Conservation (phyloP, 208 protist genomes). For the Leishmania aethiopica region DNA sequence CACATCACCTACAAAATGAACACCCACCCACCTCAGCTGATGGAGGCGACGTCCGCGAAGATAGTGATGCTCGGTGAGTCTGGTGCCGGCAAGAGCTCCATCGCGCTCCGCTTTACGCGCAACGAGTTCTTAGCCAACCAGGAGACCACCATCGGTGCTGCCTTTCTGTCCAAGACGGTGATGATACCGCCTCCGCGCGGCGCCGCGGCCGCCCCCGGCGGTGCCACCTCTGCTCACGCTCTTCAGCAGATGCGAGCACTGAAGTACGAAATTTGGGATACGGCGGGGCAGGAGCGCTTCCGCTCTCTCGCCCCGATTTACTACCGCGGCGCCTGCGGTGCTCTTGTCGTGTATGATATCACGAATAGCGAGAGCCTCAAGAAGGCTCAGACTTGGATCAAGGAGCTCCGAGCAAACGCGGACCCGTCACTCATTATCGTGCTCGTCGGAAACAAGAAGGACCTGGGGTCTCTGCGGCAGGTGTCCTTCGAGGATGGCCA, state of each 20-base stretch:
- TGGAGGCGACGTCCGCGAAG: slow-evolving; percentile 72
- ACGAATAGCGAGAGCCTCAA: slow-evolving; percentile 95
- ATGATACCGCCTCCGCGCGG: slow-evolving; percentile 46
- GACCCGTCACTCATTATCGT: slow-evolving; percentile 91
- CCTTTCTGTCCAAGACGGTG: slow-evolving; percentile 85
- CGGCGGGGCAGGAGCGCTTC: slow-evolving; percentile 92
- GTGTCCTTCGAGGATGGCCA: slow-evolving; percentile 75
- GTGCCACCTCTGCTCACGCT: slow-evolving; percentile 12
- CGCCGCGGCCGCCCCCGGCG: slow-evolving; percentile 13
- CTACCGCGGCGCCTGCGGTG: slow-evolving; percentile 92
- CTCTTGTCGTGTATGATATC: slow-evolving; percentile 98
- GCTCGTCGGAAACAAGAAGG: slow-evolving; percentile 97
- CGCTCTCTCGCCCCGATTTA: slow-evolving; percentile 93
- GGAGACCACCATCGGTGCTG: slow-evolving; percentile 88
- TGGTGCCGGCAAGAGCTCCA: slow-evolving; percentile 88
- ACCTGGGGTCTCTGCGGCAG: slow-evolving; percentile 91
- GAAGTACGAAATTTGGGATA: slow-evolving; percentile 94
- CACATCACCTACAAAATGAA: slow-evolving; percentile 12
- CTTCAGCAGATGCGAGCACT: slow-evolving; percentile 37
- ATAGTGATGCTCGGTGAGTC: slow-evolving; percentile 91
- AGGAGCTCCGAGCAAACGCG: slow-evolving; percentile 93
- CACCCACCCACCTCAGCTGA: slow-evolving; percentile 21
- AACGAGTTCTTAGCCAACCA: slow-evolving; percentile 87
- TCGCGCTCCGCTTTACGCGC: slow-evolving; percentile 85
- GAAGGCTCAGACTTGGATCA: slow-evolving; percentile 96